phyloP scores from a whole-genome alignment of 371 early-diverging fungal genomes.

The Circinella umbellata region DNA sequence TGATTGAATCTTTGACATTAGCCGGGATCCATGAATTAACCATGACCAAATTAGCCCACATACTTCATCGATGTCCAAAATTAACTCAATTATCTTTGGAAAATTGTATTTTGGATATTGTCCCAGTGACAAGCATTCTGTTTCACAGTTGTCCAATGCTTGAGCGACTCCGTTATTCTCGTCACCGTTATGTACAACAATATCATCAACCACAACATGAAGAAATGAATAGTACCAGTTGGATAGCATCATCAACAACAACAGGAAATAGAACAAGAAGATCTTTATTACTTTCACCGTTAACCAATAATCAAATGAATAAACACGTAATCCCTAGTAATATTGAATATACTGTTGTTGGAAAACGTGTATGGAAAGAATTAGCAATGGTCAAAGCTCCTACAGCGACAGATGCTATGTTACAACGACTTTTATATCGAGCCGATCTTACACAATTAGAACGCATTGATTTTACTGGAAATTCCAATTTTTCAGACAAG shows the following conservation, averaged over 20 bases:
- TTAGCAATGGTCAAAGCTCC: neutral
- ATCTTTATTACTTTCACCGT: too few relatives aligned
- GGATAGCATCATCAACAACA: neutral
- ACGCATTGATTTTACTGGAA: conserved; percentile 11
- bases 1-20: conserved; percentile 17
- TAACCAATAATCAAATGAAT: neutral
- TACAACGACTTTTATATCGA: neutral
- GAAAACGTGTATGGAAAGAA: conserved; percentile 6
- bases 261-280: neutral
- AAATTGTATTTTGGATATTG: conserved; percentile 26
- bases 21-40: conserved; percentile 32
- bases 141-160: conserved; percentile 18
- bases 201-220: neutral
- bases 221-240: neutral
- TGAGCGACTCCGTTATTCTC: neutral
- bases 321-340: neutral
- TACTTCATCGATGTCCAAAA: conserved; percentile 24
- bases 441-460: conserved; percentile 5
- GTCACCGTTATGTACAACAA: conserved; percentile 10
- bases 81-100: conserved; percentile 17
- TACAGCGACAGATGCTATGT: conserved; percentile 2
- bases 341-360: neutral
- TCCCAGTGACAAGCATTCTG: conserved; percentile 25
- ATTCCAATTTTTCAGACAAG: conserved; percentile 14
- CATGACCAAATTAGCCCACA: conserved; percentile 14